Percentiles rank a stretch among this genome's conserved stretches.
These are phyloP conservation scores for Fraxinus greggii DNA, from an alignment of 305 asterid genomes.

Conservation along the genomic window DNA sequence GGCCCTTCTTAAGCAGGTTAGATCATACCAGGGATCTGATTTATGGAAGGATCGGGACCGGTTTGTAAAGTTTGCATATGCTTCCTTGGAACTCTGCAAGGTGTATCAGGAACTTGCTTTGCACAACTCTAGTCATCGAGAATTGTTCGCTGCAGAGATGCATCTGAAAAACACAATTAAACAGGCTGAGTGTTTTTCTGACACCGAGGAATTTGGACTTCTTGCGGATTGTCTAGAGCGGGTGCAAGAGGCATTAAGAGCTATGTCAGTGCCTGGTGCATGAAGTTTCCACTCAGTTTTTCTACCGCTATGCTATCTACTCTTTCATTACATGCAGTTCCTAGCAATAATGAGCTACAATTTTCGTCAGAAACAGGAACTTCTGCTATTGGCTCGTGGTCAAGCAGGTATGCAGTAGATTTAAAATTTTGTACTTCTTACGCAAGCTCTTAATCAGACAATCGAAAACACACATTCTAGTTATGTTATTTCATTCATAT, in stretches of 20 bases:
- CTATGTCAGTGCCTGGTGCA: slow-evolving; percentile 29
- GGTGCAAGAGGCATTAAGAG: slow-evolving; percentile 55
- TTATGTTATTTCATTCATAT: background rate
- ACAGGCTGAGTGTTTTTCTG: slow-evolving; percentile 59
- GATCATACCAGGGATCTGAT: slow-evolving; percentile 87
- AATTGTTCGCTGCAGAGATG: slow-evolving; percentile 85
- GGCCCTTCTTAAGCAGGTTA: slow-evolving; percentile 86
- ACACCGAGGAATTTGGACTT: slow-evolving; percentile 50
- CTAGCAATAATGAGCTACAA: background rate
- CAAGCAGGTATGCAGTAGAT: background rate
- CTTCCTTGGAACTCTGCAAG: slow-evolving; percentile 79
- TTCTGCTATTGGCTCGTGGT: background rate
- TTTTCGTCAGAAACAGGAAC: background rate
- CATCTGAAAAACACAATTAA: slow-evolving; percentile 73
- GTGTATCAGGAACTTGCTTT: slow-evolving; percentile 62
- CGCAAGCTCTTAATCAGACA: background rate
- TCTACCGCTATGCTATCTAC: background rate
- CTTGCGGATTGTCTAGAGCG: slow-evolving; percentile 64
- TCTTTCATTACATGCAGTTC: background rate
- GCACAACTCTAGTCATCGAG: slow-evolving; percentile 47
- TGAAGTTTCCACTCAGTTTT: slow-evolving; percentile 22
- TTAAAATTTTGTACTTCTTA: background rate
- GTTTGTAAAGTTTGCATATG: slow-evolving; percentile 71
- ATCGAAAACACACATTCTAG: background rate
- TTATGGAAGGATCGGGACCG: slow-evolving; percentile 73